A percentile compares a stretch with the other conserved stretches of the same genome.
Evolutionary conservation across 139 green algal species (phyloP).

Genomic region (Closterium sp.): DNA sequence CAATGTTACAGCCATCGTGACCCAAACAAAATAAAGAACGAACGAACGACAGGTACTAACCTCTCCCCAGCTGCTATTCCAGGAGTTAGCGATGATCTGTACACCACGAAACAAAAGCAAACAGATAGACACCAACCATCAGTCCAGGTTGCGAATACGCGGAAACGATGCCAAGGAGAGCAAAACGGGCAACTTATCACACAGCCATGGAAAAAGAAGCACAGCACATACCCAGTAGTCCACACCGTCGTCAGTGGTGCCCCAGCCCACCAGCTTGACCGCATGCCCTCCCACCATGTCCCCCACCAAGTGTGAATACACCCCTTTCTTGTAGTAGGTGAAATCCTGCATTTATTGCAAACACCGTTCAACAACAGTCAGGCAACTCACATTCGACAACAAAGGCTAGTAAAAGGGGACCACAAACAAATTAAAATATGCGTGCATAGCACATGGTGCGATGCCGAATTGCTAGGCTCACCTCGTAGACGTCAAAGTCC

Average conservation of each 20-base stretch:
- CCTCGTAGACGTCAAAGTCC: constrained; percentile 45
- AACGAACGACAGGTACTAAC: constrained; percentile 9
- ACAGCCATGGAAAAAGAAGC: no score
- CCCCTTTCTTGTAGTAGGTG: constrained; percentile 45
- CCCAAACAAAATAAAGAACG: not conserved
- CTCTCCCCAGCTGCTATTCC: constrained; percentile 36
- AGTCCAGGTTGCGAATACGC: no score
- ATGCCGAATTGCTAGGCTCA: no score
- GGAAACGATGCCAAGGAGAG: not conserved
- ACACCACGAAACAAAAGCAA: not conserved
- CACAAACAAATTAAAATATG: not conserved
- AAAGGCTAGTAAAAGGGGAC: not conserved
- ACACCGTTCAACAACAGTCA: not conserved
- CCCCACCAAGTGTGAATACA: constrained; percentile 42
- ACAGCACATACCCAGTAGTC: constrained; percentile 7
- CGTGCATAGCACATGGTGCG: not conserved
- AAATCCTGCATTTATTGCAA: constrained; percentile 30
- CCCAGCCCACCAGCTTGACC: constrained; percentile 47
- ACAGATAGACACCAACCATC: not conserved
- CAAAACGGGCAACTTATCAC: no score
- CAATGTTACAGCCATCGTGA: not conserved
- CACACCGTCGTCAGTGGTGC: constrained; percentile 8
- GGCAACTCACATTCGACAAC: not conserved
- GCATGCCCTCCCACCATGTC: constrained; percentile 45
- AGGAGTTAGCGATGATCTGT: constrained; percentile 47